Evolutionary conservation across 2,329 filamentous ascomycete species (phyloP).

Genomic region (Albophoma yamanashiensis): DNA sequence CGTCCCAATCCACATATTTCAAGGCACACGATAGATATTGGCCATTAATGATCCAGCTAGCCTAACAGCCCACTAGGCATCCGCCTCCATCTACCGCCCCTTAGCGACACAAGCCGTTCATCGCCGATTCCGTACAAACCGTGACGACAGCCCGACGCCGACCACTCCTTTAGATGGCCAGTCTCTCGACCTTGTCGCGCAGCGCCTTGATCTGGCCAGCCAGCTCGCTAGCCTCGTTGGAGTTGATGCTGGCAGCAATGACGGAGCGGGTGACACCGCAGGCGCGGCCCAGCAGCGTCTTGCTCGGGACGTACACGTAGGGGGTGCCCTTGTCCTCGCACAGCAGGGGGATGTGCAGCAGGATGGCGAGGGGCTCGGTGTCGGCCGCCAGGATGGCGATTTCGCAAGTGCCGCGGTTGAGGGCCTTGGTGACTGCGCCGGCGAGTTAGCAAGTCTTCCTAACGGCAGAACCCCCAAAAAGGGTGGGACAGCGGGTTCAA

Average conservation of each 20-base stretch:
- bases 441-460: slow-evolving; percentile 1
- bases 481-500: no score
- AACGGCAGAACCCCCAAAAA: not conserved
- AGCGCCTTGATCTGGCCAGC: slow-evolving; percentile 77
- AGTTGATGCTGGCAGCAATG: slow-evolving; percentile 80
- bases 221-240: slow-evolving; percentile 83
- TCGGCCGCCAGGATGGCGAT: slow-evolving; percentile 84
- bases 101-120: not conserved
- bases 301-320: slow-evolving; percentile 62
- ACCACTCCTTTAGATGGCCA: slow-evolving; percentile 65
- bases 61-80: not conserved
- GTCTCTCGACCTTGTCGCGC: slow-evolving; percentile 91
- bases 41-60: not conserved
- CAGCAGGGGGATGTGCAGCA: slow-evolving; percentile 81
- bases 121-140: not conserved
- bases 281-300: slow-evolving; percentile 79
- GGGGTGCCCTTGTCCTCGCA: slow-evolving; percentile 65
- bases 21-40: not conserved
- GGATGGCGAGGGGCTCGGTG: slow-evolving; percentile 75
- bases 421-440: slow-evolving; percentile 57
- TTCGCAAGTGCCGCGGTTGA: slow-evolving; percentile 86
- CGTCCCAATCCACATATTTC: not conserved
- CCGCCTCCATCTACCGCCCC: not conserved
- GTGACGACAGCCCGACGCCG: not conserved
- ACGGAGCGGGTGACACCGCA: slow-evolving; percentile 84